These are phyloP conservation scores for Eucalyptus camaldulensis DNA, from an alignment of 345 rosid genomes.

Conservation along the genomic window DNA sequence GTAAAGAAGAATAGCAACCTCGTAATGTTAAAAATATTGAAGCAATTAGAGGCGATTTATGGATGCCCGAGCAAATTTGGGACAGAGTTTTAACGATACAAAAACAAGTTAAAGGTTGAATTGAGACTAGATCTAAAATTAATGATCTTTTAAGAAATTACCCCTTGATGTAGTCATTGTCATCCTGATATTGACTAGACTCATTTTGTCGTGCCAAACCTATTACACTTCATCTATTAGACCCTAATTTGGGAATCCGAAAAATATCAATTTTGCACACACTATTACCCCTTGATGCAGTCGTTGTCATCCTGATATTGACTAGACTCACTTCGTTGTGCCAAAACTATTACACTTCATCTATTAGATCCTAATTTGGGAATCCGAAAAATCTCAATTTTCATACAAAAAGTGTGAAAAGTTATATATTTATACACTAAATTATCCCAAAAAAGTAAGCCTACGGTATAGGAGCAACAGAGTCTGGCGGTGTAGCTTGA, in stretches of 20 bases:
- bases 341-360: too few relatives aligned
- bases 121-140: neutral
- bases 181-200: too few relatives aligned
- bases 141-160: neutral
- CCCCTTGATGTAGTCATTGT: neutral
- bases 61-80: fast-evolving
- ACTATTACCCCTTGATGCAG: neutral
- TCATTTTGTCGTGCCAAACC: neutral
- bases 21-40: neutral
- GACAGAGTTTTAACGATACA: neutral
- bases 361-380: too few relatives aligned
- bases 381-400: too few relatives aligned
- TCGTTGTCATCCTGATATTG: too few relatives aligned
- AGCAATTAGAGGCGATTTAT: neutral
- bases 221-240: too few relatives aligned
- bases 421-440: neutral
- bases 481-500: neutral
- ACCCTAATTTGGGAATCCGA: too few relatives aligned
- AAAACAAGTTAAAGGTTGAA: neutral
- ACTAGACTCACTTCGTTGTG: neutral
- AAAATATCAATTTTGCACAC: too few relatives aligned
- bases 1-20: too few relatives aligned
- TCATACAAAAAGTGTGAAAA: too few relatives aligned
- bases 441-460: neutral
- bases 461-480: neutral